Conservation (phyloP, 306 rosid species). For the Erythrophleum fordii region DNA sequence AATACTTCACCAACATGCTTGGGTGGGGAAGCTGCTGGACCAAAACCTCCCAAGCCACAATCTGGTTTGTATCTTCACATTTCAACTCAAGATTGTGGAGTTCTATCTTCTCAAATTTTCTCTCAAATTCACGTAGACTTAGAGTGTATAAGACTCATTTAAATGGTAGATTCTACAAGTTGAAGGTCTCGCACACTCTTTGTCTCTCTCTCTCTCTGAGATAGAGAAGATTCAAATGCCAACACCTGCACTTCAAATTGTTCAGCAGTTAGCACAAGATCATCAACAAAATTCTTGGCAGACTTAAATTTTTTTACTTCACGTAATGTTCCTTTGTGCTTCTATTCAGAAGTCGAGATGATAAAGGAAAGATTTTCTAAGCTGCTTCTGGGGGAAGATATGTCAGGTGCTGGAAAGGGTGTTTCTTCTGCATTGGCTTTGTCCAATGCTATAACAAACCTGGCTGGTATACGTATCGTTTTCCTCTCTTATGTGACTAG, state of each 20-base stretch:
- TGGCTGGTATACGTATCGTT: conserved; percentile 60
- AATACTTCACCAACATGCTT: conserved; percentile 36
- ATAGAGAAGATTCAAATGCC: no score
- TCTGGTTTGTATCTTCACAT: conserved; percentile 45
- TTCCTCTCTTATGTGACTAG: no score
- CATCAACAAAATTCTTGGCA: neutral
- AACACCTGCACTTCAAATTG: neutral
- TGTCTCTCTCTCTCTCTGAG: no score
- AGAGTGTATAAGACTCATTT: no score
- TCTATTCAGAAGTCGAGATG: conserved; percentile 67
- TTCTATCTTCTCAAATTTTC: no score
- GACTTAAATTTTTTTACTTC: neutral
- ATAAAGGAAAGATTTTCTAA: conserved; percentile 86
- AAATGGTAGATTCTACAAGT: no score
- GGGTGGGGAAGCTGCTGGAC: conserved; percentile 17
- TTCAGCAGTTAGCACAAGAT: neutral
- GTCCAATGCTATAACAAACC: conserved; percentile 91
- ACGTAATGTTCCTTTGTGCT: neutral
- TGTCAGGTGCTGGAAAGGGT: conserved; percentile 99
- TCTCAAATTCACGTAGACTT: no score
- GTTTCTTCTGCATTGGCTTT: conserved; percentile 94
- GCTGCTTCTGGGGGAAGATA: conserved; percentile 94
- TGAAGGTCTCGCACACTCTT: no score
- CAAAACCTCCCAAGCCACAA: conserved; percentile 48
- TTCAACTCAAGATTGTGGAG: conserved; percentile 23